A percentile compares a stretch with the other conserved stretches of the same genome.
phyloP scores from a whole-genome alignment of 768 basidiomycete species.

The Trametes punicea region DNA sequence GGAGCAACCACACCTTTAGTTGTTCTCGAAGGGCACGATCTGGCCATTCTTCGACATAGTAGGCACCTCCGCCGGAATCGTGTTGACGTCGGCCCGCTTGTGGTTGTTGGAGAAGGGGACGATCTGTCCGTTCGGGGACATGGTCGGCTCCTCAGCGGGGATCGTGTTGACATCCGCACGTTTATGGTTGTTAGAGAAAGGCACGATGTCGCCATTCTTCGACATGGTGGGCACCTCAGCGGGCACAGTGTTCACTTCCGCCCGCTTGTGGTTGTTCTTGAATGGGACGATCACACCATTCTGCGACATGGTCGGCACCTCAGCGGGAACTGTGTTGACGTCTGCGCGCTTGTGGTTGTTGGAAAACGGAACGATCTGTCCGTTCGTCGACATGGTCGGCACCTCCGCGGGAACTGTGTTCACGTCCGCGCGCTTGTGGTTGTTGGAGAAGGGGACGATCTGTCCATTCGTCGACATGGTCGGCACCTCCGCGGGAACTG shows the following conservation, averaged over 20 bases:
- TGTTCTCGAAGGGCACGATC: constrained; percentile 18
- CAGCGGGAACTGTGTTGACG: constrained; percentile 30
- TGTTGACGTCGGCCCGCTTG: constrained; percentile 24
- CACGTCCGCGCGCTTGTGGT: constrained; percentile 21
- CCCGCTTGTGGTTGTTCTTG: constrained; percentile 21
- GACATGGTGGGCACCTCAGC: constrained; percentile 24
- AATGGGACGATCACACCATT: constrained; percentile 33
- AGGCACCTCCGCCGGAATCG: constrained; percentile 33
- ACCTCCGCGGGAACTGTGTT: constrained; percentile 33
- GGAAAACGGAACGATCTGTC: constrained; percentile 30
- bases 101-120: constrained; percentile 25
- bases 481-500: constrained; percentile 32
- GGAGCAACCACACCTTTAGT: constrained; percentile 17
- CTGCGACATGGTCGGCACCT: constrained; percentile 34
- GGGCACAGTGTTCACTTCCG: constrained; percentile 27
- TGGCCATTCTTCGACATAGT: constrained; percentile 27
- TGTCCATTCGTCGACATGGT: constrained; percentile 35
- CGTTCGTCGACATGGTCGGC: constrained; percentile 34
- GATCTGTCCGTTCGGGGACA: constrained; percentile 32
- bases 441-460: constrained; percentile 29
- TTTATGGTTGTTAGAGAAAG: constrained; percentile 18
- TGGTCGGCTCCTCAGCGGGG: constrained; percentile 32
- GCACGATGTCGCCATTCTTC: constrained; percentile 18
- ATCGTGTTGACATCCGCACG: constrained; percentile 30
- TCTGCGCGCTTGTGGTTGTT: constrained; percentile 18